phyloP scores from a whole-genome alignment of 1,139 yeast genomes.

The Hansenula lynferdii region DNA sequence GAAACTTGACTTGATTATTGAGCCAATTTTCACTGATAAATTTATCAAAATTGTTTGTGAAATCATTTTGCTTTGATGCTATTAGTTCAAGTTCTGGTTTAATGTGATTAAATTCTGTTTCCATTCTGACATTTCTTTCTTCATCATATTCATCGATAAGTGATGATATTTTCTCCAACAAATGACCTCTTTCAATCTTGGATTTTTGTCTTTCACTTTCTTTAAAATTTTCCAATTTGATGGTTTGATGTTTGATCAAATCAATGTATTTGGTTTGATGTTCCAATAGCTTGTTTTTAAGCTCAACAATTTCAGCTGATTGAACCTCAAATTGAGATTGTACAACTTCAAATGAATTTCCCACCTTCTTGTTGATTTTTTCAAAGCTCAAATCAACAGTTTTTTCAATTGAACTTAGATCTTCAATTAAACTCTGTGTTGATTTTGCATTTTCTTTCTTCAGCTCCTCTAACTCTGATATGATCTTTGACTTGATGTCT shows the following conservation, averaged over 20 bases:
- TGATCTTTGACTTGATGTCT: constrained; percentile 11
- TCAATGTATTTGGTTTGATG: constrained; percentile 11
- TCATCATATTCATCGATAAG: constrained; percentile 11
- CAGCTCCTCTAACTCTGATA: constrained; percentile 5
- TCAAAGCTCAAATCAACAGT: background rate
- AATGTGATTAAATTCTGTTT: constrained; percentile 3
- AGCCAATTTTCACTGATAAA: constrained; percentile 14
- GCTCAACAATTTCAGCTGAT: constrained; percentile 11
- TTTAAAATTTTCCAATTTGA: constrained; percentile 8
- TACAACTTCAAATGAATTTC: constrained; percentile 6
- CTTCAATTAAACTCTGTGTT: background rate
- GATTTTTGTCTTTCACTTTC: constrained; percentile 7
- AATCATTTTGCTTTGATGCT: constrained; percentile 8
- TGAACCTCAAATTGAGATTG: constrained; percentile 14
- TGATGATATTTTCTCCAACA: constrained; percentile 7
- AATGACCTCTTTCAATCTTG: constrained; percentile 2
- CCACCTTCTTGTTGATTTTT: constrained; percentile 1
- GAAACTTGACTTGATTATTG: constrained; percentile 11
- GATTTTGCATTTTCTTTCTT: background rate
- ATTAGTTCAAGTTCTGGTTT: constrained; percentile 8
- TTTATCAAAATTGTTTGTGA: constrained; percentile 10
- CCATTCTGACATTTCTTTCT: constrained; percentile 5
- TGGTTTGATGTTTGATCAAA: constrained; percentile 7
- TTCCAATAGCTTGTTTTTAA: constrained; percentile 9
- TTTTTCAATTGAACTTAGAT: background rate